Evolutionary conservation across 148 eudicot species (phyloP).

Genomic region (Rhododendron griersonianum): DNA sequence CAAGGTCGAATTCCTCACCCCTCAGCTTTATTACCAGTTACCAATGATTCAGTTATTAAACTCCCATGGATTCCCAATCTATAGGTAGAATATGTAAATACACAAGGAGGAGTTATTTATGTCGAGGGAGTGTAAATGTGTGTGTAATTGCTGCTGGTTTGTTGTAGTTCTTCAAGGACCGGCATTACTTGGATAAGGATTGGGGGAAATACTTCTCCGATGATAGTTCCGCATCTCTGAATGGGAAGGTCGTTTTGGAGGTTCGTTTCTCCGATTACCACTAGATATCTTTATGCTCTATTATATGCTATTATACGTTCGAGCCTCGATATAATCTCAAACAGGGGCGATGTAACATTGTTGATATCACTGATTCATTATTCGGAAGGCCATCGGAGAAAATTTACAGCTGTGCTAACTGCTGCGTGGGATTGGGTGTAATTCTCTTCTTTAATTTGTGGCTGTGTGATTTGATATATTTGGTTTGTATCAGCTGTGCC

Average conservation of each 20-base stretch:
- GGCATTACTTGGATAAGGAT: constrained; percentile 49
- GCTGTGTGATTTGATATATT: background rate
- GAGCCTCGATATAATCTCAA: background rate
- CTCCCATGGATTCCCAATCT: background rate
- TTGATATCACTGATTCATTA: no score
- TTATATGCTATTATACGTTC: background rate
- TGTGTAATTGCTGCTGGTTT: background rate
- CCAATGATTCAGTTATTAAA: background rate
- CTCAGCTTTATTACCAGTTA: background rate
- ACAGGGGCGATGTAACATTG: background rate
- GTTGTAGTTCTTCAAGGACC: constrained; percentile 44
- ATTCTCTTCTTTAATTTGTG: background rate
- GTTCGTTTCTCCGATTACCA: background rate
- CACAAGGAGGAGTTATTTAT: background rate
- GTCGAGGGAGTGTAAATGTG: background rate
- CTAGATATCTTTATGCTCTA: background rate
- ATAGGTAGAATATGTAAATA: background rate
- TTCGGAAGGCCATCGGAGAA: no score
- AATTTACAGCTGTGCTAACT: no score
- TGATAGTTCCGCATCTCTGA: constrained; percentile 1
- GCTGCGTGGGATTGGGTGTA: background rate
- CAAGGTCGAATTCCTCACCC: constrained; percentile 20
- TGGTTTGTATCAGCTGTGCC: background rate
- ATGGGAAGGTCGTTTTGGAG: constrained; percentile 42
- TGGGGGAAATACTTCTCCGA: constrained; percentile 40